Percentiles rank a stretch among this genome's conserved stretches.
phyloP scores from a whole-genome alignment of 1,284 basidiomycete genomes.

The Sanghuangporus sanghuang region DNA sequence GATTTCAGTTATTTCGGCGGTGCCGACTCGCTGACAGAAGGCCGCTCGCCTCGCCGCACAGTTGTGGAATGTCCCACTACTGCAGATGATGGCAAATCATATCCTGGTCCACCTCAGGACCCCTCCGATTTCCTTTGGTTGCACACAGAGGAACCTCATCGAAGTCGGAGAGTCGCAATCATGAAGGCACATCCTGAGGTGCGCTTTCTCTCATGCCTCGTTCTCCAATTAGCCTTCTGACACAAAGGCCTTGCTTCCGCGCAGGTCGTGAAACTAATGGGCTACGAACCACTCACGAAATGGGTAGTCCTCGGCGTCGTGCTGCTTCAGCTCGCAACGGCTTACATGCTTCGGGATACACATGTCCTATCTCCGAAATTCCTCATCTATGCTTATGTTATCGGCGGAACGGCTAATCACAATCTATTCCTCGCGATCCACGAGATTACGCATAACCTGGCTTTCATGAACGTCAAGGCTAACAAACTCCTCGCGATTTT shows the following conservation, averaged over 20 bases:
- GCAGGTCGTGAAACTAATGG: conserved; percentile 93
- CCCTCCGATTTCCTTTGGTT: conserved; percentile 88
- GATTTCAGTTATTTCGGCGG: conserved; percentile 76
- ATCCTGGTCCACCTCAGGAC: conserved; percentile 56
- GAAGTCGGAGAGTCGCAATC: conserved; percentile 82
- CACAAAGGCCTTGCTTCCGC: not conserved
- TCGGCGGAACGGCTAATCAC: conserved; percentile 95
- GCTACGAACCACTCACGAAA: conserved; percentile 87
- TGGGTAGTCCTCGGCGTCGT: conserved; percentile 83
- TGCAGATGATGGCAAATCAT: conserved; percentile 36
- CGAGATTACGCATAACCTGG: conserved; percentile 97
- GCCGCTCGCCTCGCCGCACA: conserved; percentile 56
- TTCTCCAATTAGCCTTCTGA: not conserved
- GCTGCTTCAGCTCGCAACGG: conserved; percentile 64
- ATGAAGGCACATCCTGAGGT: conserved; percentile 95
- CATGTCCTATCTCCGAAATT: conserved; percentile 70
- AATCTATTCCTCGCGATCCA: conserved; percentile 97
- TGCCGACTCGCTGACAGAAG: conserved; percentile 66
- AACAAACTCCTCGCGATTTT: conserved; percentile 90
- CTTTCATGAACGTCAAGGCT: conserved; percentile 77
- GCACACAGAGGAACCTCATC: conserved; percentile 96
- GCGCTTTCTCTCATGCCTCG: conserved; percentile 17
- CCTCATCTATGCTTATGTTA: conserved; percentile 73
- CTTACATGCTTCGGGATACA: conserved; percentile 61
- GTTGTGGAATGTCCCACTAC: conserved; percentile 36